Base-by-base conservation (phyloP, 1,139 yeast genomes). In the Debaryomyces sp. region DNA sequence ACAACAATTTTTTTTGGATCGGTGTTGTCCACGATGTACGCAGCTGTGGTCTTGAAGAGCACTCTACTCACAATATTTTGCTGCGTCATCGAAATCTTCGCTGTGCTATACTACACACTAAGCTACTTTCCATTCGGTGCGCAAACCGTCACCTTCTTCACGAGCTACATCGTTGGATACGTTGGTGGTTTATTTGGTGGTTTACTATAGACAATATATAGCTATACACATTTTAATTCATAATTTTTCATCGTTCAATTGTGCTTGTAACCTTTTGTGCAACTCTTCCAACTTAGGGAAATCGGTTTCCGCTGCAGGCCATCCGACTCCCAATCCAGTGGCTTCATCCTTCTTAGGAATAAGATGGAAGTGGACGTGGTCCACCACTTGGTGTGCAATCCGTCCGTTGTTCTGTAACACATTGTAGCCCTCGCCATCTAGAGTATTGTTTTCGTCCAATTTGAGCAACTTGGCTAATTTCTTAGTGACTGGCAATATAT, bases 61-160 rank as follows among this genome's bases (percentile, higher is more conserved):
- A 87, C 97, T 1, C 63, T 94, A 12, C 70, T 91, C 49, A 91
- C 98, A 0, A 71, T 94, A 29, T 62, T 91, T 15, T 84, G 91
- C 22, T 87, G 96, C 48, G 67, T 88, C 5, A 69, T 89, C 22
- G 97, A 94, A 66, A 73, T 91, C 17, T 70, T 94, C 52, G 95
- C 98, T 1, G 92, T 95, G 9, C 60, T 89, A 13, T 94, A 95
- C 77, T 94, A 94, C 64, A 85, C 94, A 0, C 77, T 94, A 35
- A 89, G 96, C 62, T 94, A 94, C 66, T 94, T 94, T 76, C 99
- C 99, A 27, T 89, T 91, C 72, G 98, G 98, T 9, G 90, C 96
- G 0, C 89, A 89, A 56, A 89, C 96, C 3, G 71, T 92, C 59
- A 84, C 91, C 46, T 85, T 90, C 82, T 84, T 94, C 41, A 82